Percentiles rank a stretch among this genome's conserved stretches.
phyloP scores from a whole-genome alignment of 1,139 yeast genomes.

The Arxiozyma slooffiae region DNA sequence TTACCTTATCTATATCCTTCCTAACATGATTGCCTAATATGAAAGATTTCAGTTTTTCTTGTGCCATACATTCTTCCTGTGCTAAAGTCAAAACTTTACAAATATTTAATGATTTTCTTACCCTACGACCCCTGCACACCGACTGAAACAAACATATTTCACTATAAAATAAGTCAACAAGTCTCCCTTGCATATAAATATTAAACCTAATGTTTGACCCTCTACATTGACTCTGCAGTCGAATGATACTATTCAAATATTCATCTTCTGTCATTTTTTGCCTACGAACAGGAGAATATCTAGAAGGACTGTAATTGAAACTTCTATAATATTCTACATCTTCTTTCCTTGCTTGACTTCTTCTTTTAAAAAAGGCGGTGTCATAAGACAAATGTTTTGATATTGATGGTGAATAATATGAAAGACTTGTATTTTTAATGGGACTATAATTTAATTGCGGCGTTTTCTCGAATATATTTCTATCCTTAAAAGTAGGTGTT shows the following conservation, averaged over 20 bases:
- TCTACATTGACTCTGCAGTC: slow-evolving; percentile 52
- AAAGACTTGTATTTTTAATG: slow-evolving; percentile 18
- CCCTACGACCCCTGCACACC: slow-evolving; percentile 25
- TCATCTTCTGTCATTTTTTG: slow-evolving; percentile 29
- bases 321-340: slow-evolving; percentile 21
- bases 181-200: slow-evolving; percentile 44
- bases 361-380: slow-evolving; percentile 23
- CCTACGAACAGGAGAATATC: slow-evolving; percentile 30
- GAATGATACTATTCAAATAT: slow-evolving; percentile 31
- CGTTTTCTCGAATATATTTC: slow-evolving; percentile 6
- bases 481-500: slow-evolving; percentile 11
- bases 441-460: slow-evolving; percentile 25
- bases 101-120: slow-evolving; percentile 12
- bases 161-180: slow-evolving; percentile 26
- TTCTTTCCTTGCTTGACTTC: slow-evolving; percentile 22
- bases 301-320: slow-evolving; percentile 18
- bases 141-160: slow-evolving; percentile 32
- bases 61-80: not conserved
- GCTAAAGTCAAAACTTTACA: not conserved
- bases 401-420: slow-evolving; percentile 30
- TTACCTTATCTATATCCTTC: slow-evolving; percentile 6
- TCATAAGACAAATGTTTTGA: slow-evolving; percentile 24
- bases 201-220: slow-evolving; percentile 57
- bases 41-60: slow-evolving; percentile 30
- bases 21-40: slow-evolving; percentile 30